phyloP scores from a whole-genome alignment of 306 rosid genomes.

The Alnus glutinosa region DNA sequence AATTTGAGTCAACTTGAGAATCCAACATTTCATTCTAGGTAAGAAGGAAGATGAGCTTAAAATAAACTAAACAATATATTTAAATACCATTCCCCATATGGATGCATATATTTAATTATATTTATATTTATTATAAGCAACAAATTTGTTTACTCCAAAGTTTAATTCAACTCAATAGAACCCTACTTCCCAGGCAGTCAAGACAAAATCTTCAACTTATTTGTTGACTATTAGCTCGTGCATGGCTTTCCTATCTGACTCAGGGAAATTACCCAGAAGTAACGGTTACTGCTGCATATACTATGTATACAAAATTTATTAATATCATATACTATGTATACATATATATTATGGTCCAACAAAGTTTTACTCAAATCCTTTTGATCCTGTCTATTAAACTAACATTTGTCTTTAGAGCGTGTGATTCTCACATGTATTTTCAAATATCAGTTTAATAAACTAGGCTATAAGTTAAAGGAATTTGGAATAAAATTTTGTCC shows the following conservation, averaged over 20 bases:
- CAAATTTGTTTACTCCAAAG: conserved; percentile 37
- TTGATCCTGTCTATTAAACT: too few relatives aligned
- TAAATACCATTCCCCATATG: conserved; percentile 30
- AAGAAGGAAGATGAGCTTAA: conserved; percentile 8
- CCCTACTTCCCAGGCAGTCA: conserved; percentile 30
- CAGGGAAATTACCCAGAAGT: neutral
- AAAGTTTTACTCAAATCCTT: too few relatives aligned
- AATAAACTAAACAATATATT: conserved; percentile 20
- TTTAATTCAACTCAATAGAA: conserved; percentile 25
- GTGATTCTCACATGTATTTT: too few relatives aligned
- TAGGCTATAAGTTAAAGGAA: too few relatives aligned
- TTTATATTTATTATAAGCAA: conserved; percentile 11
- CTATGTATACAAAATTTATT: too few relatives aligned
- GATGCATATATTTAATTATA: conserved; percentile 13
- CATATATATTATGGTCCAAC: too few relatives aligned
- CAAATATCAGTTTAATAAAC: too few relatives aligned
- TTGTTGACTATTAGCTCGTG: neutral
- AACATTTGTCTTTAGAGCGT: too few relatives aligned
- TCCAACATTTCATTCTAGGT: conserved; percentile 4
- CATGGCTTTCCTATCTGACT: neutral
- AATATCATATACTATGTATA: too few relatives aligned
- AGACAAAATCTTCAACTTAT: conserved; percentile 32
- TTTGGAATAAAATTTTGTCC: too few relatives aligned
- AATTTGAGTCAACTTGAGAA: conserved; percentile 28
- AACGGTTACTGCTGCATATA: neutral